Base-by-base conservation (phyloP, 2,329 filamentous ascomycete species). In the Pseudocercospora eumusae region DNA sequence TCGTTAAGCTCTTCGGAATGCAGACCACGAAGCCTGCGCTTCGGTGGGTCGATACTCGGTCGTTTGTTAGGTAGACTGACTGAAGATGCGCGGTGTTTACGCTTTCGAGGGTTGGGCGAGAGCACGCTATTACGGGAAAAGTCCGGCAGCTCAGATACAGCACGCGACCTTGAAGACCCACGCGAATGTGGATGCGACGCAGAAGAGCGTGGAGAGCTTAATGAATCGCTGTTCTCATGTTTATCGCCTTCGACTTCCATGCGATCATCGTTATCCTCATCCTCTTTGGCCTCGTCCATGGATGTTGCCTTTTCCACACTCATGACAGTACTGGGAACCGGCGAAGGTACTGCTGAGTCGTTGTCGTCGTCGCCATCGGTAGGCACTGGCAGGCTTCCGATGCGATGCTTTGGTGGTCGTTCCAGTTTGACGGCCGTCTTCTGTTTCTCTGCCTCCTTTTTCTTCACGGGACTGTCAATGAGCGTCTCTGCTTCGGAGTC, bases 401-500 rank as follows among this genome's bases (percentile, higher is more conserved):
- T 73, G 45, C 70, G 69, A 65, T 70, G 70, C 44, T 63, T 64
- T 18, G 64, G 61, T 33, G 65, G 63, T 28, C 70, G 68, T 36
- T 70, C 69, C 21, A 53, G 18, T 50, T 64, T 69, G 44, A 60
- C 57, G 9, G 57, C 61, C 23, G 58, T 64, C 44, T 56, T 52
- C 70, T 76, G 76, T 64, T 73, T 75, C 64, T 73, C 65, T 23
- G 75, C 73, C 59, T 74, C 73, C 56, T 73, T 68, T 59, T 74
- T 73, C 68, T 80, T 76, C 64, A 78, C 75, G 31, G 77, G 74
- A 28, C 74, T 77, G 54, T 80, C 74, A 40, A 82, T 78, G 61
- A 81, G 76, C 31, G 80, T 82, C 72, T 82, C 80, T 56, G 80
- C 80, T 71, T 82, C 80, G 15, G 79, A 81, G 66, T 80, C 78